Conservation (phyloP, 306 rosid species). For the apple (Malus domestica) region DNA sequence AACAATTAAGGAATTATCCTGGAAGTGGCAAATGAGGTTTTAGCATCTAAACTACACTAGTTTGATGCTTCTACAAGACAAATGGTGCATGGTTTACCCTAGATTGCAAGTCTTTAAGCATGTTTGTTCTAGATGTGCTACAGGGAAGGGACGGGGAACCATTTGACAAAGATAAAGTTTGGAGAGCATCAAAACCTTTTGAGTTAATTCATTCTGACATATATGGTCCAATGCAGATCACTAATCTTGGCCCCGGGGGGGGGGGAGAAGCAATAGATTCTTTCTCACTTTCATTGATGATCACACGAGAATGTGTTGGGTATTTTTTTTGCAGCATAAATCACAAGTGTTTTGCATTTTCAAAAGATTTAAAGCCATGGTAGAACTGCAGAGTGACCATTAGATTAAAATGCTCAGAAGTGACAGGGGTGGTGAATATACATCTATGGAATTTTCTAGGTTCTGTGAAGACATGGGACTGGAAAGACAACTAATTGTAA, state of each 20-base stretch:
- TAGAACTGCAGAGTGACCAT: neutral
- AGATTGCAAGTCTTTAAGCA: neutral
- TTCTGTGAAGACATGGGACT: neutral
- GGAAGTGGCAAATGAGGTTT: too few species aligned
- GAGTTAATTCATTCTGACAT: too few species aligned
- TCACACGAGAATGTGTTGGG: neutral
- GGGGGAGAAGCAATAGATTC: too few species aligned
- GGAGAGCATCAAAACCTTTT: neutral
- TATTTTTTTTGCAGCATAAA: neutral
- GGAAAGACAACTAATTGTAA: neutral
- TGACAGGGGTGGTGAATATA: neutral
- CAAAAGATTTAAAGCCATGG: neutral
- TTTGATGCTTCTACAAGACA: neutral
- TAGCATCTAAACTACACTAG: too few species aligned
- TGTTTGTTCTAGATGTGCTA: neutral
- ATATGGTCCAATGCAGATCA: neutral
- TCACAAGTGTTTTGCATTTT: neutral
- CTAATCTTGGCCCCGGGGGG: too few species aligned
- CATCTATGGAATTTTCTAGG: neutral
- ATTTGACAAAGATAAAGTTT: neutral
- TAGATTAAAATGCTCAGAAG: neutral
- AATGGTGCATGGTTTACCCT: neutral
- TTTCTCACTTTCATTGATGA: neutral
- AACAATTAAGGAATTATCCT: too few species aligned
- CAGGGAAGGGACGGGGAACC: neutral